Evolutionary conservation across 371 early-diverging fungal genomes (phyloP).

Genomic region (Massospora cicadina): DNA sequence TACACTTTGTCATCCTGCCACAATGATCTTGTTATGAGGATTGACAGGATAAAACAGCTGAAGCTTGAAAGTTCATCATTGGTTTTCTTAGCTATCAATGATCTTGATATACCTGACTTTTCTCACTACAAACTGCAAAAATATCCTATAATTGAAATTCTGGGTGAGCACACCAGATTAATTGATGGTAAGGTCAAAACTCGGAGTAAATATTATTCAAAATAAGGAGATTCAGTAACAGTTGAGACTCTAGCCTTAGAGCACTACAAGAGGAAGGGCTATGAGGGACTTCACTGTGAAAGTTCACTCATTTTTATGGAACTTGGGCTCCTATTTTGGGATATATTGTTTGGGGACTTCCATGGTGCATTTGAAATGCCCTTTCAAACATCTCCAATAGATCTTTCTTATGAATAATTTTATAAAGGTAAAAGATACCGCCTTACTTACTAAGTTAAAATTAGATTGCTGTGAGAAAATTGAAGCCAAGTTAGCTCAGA

Average conservation of each 20-base stretch:
- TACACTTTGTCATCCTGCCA: conserved; percentile 24
- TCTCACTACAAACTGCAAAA: neutral
- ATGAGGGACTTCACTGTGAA: conserved; percentile 46
- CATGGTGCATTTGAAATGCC: conserved; percentile 60
- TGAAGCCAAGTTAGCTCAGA: conserved; percentile 28
- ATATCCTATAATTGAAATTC: conserved; percentile 9
- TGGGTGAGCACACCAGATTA: conserved; percentile 11
- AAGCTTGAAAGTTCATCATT: no score
- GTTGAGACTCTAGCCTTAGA: conserved; percentile 39
- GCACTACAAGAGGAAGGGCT: conserved; percentile 35
- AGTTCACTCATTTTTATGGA: conserved; percentile 34
- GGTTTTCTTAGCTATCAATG: neutral
- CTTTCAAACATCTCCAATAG: conserved; percentile 49
- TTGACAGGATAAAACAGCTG: neutral
- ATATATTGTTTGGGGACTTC: conserved; percentile 37
- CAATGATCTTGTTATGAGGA: neutral
- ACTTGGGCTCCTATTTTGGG: conserved; percentile 52
- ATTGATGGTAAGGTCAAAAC: neutral
- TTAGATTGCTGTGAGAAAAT: conserved; percentile 29
- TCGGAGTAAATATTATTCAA: conserved; percentile 22
- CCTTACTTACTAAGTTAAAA: neutral
- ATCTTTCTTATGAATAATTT: conserved; percentile 44
- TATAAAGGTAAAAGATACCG: conserved; percentile 23
- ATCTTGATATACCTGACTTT: neutral
- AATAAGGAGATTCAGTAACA: conserved; percentile 29